phyloP scores from a whole-genome alignment of 1,284 basidiomycete genomes.

The Peniophora sp. region DNA sequence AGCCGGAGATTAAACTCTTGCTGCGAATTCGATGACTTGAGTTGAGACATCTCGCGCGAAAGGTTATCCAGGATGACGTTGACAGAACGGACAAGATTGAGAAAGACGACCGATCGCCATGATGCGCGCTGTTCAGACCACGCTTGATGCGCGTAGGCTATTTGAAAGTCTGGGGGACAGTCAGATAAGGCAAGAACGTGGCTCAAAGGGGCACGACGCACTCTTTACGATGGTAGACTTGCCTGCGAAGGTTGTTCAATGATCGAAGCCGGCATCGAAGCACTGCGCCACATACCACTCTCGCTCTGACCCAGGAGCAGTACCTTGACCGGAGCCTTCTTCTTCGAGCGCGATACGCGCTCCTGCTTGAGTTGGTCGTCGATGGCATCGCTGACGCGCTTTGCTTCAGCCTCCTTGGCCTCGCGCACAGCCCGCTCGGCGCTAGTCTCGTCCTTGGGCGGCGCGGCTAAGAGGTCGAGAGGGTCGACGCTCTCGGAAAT shows the following conservation, averaged over 20 bases:
- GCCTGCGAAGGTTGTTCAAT: constrained; percentile 22
- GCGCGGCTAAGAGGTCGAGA: not conserved
- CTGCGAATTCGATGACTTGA: not conserved
- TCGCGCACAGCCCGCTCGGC: constrained; percentile 25
- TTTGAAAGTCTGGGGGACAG: constrained; percentile 28
- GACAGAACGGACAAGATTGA: constrained; percentile 56
- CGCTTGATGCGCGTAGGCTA: constrained; percentile 33
- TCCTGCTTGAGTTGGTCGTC: constrained; percentile 48
- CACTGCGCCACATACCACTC: constrained; percentile 37
- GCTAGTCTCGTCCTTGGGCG: constrained; percentile 2
- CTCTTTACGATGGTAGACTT: constrained; percentile 65
- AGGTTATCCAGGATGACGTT: constrained; percentile 45
- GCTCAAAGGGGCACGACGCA: constrained; percentile 21
- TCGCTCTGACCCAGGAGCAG: constrained; percentile 57
- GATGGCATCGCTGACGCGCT: constrained; percentile 45
- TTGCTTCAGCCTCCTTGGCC: constrained; percentile 41
- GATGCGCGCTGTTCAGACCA: constrained; percentile 49
- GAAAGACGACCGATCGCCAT: constrained; percentile 56
- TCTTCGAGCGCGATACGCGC: constrained; percentile 32
- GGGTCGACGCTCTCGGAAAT: not conserved
- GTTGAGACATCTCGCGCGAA: constrained; percentile 29
- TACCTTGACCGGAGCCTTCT: constrained; percentile 40
- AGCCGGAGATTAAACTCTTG: constrained; percentile 3
- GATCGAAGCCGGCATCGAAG: not conserved
- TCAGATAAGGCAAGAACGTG: constrained; percentile 5